Evolutionary conservation across 1,139 yeast genomes (phyloP).

Genomic region (Wickerhamiella infanticola): DNA sequence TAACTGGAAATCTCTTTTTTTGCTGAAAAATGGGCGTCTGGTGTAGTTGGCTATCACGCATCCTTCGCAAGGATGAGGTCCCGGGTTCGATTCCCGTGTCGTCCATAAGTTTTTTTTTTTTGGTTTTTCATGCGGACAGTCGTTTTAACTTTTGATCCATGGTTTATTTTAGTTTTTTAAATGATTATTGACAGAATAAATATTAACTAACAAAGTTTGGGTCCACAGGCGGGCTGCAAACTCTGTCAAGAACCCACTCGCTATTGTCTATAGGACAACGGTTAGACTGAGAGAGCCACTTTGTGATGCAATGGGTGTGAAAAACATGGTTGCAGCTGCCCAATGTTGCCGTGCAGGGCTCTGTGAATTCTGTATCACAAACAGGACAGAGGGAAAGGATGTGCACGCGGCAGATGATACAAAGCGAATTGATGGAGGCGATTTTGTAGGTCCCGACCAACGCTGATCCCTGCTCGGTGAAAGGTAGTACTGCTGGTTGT

Average conservation of each 20-base stretch:
- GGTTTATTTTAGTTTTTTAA: conserved; percentile 1
- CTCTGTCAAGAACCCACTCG: neutral
- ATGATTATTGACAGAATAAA: neutral
- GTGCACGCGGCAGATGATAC: neutral
- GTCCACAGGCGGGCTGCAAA: neutral
- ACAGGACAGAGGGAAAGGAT: neutral
- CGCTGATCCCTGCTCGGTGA: neutral
- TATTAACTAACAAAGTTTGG: neutral
- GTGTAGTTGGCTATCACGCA: conserved; percentile 14
- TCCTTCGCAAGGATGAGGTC: conserved; percentile 14
- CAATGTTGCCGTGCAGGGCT: neutral
- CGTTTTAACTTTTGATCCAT: neutral
- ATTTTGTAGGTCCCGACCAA: neutral
- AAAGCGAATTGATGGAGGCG: neutral
- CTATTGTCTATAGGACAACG: neutral
- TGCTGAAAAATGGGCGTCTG: conserved; percentile 8
- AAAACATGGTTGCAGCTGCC: conserved; percentile 1
- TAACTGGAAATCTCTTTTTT: neutral
- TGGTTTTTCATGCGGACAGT: neutral
- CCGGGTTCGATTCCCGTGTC: conserved; percentile 13
- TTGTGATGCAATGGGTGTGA: conserved; percentile 1
- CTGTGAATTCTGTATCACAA: neutral
- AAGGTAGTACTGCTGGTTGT: neutral
- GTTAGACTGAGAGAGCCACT: neutral
- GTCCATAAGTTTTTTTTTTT: conserved; percentile 6